Conservation (phyloP, 1,284 basidiomycete species). For the Ceratobasidium sp. region DNA sequence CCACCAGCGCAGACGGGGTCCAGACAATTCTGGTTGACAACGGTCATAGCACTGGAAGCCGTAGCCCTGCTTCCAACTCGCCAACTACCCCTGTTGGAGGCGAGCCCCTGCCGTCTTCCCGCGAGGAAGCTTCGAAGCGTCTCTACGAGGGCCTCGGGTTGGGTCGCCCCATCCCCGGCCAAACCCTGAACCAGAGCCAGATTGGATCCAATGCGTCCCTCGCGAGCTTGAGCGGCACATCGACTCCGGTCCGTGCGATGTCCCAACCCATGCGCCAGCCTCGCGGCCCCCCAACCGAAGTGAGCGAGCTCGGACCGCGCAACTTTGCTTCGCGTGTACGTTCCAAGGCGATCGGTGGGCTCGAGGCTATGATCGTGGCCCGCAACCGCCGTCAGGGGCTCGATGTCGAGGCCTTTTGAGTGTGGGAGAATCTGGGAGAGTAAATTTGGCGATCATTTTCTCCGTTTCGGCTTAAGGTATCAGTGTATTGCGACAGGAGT, state of each 20-base stretch:
- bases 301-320: constrained; percentile 84
- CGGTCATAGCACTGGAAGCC: constrained; percentile 41
- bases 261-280: constrained; percentile 73
- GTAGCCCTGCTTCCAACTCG: constrained; percentile 42
- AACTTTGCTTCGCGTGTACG: constrained; percentile 85
- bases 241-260: constrained; percentile 57
- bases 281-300: constrained; percentile 81
- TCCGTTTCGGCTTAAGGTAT: constrained; percentile 14
- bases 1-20: constrained; percentile 28
- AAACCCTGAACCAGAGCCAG: constrained; percentile 38
- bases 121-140: constrained; percentile 80
- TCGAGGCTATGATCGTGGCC: constrained; percentile 73
- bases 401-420: constrained; percentile 64
- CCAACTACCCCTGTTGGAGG: constrained; percentile 44
- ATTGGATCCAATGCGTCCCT: constrained; percentile 43
- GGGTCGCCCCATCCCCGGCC: constrained; percentile 60
- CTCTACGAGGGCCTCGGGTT: constrained; percentile 82
- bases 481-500: constrained; percentile 17
- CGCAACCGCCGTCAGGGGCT: constrained; percentile 67
- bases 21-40: constrained; percentile 42
- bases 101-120: constrained; percentile 66
- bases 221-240: constrained; percentile 43
- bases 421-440: constrained; percentile 10
- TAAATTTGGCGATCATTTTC: constrained; percentile 7
- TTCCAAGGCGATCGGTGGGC: constrained; percentile 77